These are phyloP conservation scores for Colletotrichum orbiculare DNA, from an alignment of 2,329 filamentous ascomycete species.

Conservation along the genomic window DNA sequence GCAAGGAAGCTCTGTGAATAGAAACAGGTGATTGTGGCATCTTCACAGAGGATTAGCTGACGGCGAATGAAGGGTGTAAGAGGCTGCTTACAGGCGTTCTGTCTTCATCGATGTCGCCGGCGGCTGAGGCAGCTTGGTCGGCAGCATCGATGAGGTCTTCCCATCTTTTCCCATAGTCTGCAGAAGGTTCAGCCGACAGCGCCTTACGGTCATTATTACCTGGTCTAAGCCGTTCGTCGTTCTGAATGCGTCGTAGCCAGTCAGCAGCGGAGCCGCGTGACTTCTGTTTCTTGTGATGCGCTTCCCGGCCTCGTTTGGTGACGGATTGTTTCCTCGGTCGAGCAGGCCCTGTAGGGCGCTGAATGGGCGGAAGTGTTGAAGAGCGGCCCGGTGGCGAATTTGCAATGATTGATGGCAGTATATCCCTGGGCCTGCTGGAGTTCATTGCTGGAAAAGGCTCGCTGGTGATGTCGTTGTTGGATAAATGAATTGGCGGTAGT, in stretches of 20 bases:
- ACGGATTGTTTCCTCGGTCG: slow-evolving; percentile 88
- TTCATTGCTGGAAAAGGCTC: slow-evolving; percentile 76
- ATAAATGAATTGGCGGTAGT: slow-evolving; percentile 74
- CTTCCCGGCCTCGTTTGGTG: slow-evolving; percentile 79
- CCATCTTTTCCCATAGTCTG: slow-evolving; percentile 90
- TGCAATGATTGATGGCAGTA: slow-evolving; percentile 84
- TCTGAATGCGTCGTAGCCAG: slow-evolving; percentile 69
- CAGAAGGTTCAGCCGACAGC: slow-evolving; percentile 85
- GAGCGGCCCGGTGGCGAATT: slow-evolving; percentile 88
- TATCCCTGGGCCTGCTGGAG: slow-evolving; percentile 72
- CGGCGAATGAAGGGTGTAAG: background rate
- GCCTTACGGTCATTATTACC: slow-evolving; percentile 82
- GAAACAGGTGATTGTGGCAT: slow-evolving; percentile 74
- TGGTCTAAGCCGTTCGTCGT: slow-evolving; percentile 72
- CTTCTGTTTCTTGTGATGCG: slow-evolving; percentile 83
- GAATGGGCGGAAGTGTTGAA: slow-evolving; percentile 86
- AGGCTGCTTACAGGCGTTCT: slow-evolving; percentile 78
- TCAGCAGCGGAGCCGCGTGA: slow-evolving; percentile 77
- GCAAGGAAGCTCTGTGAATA: slow-evolving; percentile 70
- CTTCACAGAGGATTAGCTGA: slow-evolving; percentile 48
- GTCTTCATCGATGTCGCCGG: slow-evolving; percentile 90
- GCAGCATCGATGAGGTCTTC: slow-evolving; percentile 96
- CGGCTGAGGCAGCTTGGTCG: slow-evolving; percentile 78
- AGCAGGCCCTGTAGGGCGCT: slow-evolving; percentile 76
- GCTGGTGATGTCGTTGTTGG: slow-evolving; percentile 73